Base-by-base conservation (phyloP, 495 filamentous ascomycete species). In the Hamigera avellanea region DNA sequence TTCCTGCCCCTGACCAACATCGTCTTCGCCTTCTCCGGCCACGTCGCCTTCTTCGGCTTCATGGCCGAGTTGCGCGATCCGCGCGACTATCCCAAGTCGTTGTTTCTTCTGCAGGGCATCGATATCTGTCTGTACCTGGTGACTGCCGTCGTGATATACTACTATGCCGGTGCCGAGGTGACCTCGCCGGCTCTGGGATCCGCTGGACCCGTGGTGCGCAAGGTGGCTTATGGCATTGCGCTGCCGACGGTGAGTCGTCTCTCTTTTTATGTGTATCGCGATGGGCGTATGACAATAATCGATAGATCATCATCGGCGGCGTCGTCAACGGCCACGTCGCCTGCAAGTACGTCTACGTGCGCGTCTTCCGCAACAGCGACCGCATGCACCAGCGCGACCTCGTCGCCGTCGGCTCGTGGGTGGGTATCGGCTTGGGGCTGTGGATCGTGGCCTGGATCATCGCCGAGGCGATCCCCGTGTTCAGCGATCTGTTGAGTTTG, bases 51-150 rank as follows among this genome's bases (percentile, higher is more conserved):
- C 56, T 83, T 88, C 58, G 71, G 66, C 33, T 79, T 88, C 59
- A 81, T 84, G 52, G 75, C 78, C 27, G 83, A 89, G 54, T 76
- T 83, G 56, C 71, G 78, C 48, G 72, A 76, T 0, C 79, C 79
- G 0, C 49, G 55, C 14, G 73, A 80, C 40, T 85, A 73, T 49
- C 62, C 64, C 37, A 83, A 81, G 54, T 69, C 81, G 0, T 69
- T 86, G 16, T 64, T 65, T 19, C 52, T 75, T 33, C 73, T 83
- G 2, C 78, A 82, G 46, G 50, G 69, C 35, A 62, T 70, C 23
- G 79, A 83, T 43, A 80, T 74, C 12, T 41, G 67, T 37, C 66
- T 87, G 33, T 88, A 91, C 52, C 35, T 59, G 13, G 49, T 62
- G 26, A 54, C 53, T 2, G 53, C 62, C 1, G 38, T 66, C 15